These are phyloP conservation scores for Coffea humblotiana DNA, from an alignment of 305 asterid species.

Conservation along the genomic window DNA sequence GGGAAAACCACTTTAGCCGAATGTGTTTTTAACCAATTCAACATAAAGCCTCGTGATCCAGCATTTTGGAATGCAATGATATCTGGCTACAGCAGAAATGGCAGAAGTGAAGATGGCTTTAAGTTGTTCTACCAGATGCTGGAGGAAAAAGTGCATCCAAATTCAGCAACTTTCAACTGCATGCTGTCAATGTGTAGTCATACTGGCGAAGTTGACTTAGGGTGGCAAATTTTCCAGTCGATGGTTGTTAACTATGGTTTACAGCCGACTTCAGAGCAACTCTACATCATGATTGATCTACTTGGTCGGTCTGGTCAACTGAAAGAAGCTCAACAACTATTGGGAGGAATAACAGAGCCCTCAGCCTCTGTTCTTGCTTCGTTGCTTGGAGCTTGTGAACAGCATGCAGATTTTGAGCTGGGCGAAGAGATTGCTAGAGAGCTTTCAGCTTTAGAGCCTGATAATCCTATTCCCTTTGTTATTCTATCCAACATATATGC, in stretches of 20 bases:
- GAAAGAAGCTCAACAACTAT: constrained; percentile 70
- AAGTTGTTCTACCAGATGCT: constrained; percentile 57
- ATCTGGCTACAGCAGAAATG: constrained; percentile 80
- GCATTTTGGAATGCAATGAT: constrained; percentile 96
- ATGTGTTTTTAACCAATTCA: constrained; percentile 47
- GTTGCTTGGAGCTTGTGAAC: constrained; percentile 66
- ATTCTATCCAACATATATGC: constrained; percentile 88
- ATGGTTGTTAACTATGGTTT: constrained; percentile 52
- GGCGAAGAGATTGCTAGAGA: constrained; percentile 62
- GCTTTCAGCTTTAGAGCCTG: constrained; percentile 64
- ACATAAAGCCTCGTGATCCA: constrained; percentile 56
- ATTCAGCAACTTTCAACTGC: constrained; percentile 66
- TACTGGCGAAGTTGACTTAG: constrained; percentile 54
- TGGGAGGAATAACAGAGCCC: constrained; percentile 43
- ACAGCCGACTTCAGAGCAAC: constrained; percentile 64
- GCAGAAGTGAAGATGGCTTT: constrained; percentile 61
- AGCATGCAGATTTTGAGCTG: constrained; percentile 45
- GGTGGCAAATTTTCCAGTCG: constrained; percentile 54
- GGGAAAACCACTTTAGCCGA: constrained; percentile 51
- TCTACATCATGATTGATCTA: constrained; percentile 58
- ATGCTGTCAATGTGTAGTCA: constrained; percentile 72
- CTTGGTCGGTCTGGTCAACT: constrained; percentile 73
- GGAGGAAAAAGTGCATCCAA: constrained; percentile 59
- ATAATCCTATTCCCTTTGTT: constrained; percentile 65
- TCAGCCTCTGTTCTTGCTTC: constrained; percentile 55